Conservation (phyloP, 352 stramenopile species). For the Blastocystis sp. region DNA sequence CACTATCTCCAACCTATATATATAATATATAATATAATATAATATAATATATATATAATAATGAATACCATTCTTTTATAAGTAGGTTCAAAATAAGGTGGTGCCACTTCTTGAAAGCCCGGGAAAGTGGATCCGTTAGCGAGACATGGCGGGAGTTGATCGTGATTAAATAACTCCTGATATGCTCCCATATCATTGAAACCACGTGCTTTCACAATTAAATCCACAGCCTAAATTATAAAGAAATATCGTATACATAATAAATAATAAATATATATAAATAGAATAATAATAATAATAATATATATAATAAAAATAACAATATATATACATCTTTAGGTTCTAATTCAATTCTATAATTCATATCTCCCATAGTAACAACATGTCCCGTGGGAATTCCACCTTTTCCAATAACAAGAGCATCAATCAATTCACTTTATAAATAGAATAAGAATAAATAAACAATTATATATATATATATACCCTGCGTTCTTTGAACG, state of each 20-base stretch:
- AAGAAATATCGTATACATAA: too few relatives aligned
- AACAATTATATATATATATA: neutral
- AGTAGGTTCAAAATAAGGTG: slow-evolving; percentile 15
- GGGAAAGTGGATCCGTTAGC: slow-evolving; percentile 26
- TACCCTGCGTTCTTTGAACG: slow-evolving; percentile 35
- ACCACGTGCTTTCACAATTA: slow-evolving; percentile 14
- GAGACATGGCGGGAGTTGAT: slow-evolving; percentile 21
- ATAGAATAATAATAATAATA: too few relatives aligned
- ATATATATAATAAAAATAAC: too few relatives aligned
- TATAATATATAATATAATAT: neutral
- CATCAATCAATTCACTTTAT: slow-evolving; percentile 10
- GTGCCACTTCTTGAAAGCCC: slow-evolving; percentile 28
- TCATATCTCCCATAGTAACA: slow-evolving; percentile 31
- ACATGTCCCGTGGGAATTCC: slow-evolving; percentile 10
- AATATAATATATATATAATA: too few relatives aligned
- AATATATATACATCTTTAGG: slow-evolving; percentile 1
- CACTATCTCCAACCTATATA: slow-evolving; percentile 9
- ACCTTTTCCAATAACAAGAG: slow-evolving; percentile 9
- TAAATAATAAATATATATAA: too few relatives aligned
- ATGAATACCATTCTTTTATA: slow-evolving; percentile 28
- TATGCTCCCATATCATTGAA: neutral
- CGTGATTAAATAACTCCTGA: slow-evolving; percentile 8
- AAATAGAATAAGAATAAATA: too few relatives aligned
- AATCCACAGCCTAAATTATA: slow-evolving; percentile 12
- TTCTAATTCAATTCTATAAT: slow-evolving; percentile 26